A percentile compares a stretch with the other conserved stretches of the same genome.
phyloP scores from a whole-genome alignment of 2,329 filamentous ascomycete species.

The Purpureocillium lavendulum region DNA sequence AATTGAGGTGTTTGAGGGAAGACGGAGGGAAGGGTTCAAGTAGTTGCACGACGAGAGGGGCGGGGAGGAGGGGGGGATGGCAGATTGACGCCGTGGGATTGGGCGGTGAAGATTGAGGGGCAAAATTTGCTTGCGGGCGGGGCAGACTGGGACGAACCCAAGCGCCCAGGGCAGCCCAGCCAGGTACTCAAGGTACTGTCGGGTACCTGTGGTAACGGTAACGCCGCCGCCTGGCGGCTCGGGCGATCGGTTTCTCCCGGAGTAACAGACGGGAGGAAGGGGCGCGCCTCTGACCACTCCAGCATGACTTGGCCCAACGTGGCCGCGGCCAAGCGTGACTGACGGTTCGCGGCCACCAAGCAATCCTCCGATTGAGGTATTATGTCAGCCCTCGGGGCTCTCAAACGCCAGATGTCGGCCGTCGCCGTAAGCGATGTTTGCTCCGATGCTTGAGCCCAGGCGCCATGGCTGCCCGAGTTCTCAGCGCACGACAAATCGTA shows the following conservation, averaged over 20 bases:
- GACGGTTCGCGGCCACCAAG: too few species aligned
- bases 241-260: conserved; percentile 2
- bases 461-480: too few species aligned
- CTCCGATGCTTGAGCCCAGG: too few species aligned
- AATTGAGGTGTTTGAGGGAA: conserved; percentile 8
- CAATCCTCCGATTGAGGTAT: too few species aligned
- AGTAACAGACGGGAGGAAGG: background rate
- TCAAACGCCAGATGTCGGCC: too few species aligned
- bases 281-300: too few species aligned
- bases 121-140: conserved; percentile 5
- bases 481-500: too few species aligned
- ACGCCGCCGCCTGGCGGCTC: background rate
- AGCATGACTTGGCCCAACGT: background rate
- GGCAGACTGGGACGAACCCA: background rate
- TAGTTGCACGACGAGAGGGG: conserved; percentile 5
- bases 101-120: conserved; percentile 8
- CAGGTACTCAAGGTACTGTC: too few species aligned
- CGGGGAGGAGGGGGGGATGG: conserved; percentile 1
- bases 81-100: conserved; percentile 6
- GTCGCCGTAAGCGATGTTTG: too few species aligned
- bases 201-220: background rate
- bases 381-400: too few species aligned
- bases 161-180: too few species aligned
- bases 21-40: conserved; percentile 13
- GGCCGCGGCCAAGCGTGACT: too few species aligned